Evolutionary conservation across 1,284 basidiomycete species (phyloP), one percentile per base, ranked within the genome.

Genomic region (Heterobasidion parviporum): DNA sequence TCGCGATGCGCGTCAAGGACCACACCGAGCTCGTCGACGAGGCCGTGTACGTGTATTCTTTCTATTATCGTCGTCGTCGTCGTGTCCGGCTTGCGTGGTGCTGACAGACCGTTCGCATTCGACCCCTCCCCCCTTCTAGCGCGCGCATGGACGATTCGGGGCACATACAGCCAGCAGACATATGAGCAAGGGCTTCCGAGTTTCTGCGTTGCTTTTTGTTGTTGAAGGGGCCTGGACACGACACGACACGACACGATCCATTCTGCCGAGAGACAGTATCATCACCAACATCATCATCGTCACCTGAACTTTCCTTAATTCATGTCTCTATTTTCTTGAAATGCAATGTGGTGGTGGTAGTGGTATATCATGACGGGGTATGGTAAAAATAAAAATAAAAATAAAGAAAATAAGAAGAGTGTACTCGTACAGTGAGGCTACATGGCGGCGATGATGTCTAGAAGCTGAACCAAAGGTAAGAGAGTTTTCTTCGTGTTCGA

Each of bases 1-100:
- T 77, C 47, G 67, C 74, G 60, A 66, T 69, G 61, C 70, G 75
- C 15, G 74, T 76, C 15, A 67, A 67, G 53, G 69, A 75, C 47
- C 64, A 70, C 60, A 69, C 69, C 3, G 68, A 68, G 12, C 60
- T 61, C 7, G 55, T 61, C 20, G 68, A 68, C 44, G 69, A 71
- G 57, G 52, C 54, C 18, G 48, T 60, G 61, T 62, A 26, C 53
- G 61, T 56, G 14, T 26, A 10, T 32, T n/a, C 36, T 18, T 34
- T 10, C 36, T 14, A 6, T 51, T 2, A 15, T 51, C 32, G 32
- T 12, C 35, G 9, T 16, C 26, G 5, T 18, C 18, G 18, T 18
- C 18, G 18, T 18, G 18, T 18, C 8, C 6, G 18, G 36, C 15
- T 5, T 32, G 16, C 36, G n/a, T 14, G 26, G 6, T 8, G 10